These are phyloP conservation scores for Borovskyia barvae DNA, from an alignment of 208 protist genomes.

Conservation along the genomic window DNA sequence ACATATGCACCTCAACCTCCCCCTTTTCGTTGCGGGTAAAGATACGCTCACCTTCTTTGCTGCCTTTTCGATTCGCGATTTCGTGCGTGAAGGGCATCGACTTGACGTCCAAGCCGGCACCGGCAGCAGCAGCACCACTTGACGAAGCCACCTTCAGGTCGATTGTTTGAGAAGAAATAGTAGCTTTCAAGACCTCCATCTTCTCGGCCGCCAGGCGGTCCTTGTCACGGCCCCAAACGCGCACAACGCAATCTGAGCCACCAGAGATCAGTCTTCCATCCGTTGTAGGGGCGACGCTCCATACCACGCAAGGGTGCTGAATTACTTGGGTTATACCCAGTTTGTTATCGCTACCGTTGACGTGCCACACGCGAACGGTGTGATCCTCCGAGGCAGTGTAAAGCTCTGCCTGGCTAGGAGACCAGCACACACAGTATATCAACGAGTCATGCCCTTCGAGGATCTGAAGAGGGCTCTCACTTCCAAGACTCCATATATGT, in stretches of 20 bases:
- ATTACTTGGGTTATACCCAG: constrained; percentile 69
- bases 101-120: constrained; percentile 31
- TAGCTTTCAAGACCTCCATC: constrained; percentile 45
- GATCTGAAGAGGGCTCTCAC: constrained; percentile 11
- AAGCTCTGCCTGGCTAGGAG: constrained; percentile 42
- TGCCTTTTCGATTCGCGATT: constrained; percentile 29
- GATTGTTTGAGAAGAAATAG: constrained; percentile 55
- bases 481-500: constrained; percentile 45
- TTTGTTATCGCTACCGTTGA: neutral
- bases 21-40: constrained; percentile 66
- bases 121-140: constrained; percentile 2
- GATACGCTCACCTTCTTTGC: constrained; percentile 55
- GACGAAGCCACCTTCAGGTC: constrained; percentile 43
- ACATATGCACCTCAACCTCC: constrained; percentile 78
- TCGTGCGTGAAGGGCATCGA: constrained; percentile 45
- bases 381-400: constrained; percentile 86
- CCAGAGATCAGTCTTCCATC: constrained; percentile 64
- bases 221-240: constrained; percentile 84
- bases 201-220: constrained; percentile 64
- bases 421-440: constrained; percentile 66
- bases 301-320: constrained; percentile 86
- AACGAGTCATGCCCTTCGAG: constrained; percentile 63
- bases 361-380: constrained; percentile 79
- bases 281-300: constrained; percentile 63
- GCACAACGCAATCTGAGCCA: constrained; percentile 79